Evolutionary conservation across 2,329 filamentous ascomycete species (phyloP), one percentile per base, ranked within the genome.

Genomic region (Hymenoscyphus scutula): DNA sequence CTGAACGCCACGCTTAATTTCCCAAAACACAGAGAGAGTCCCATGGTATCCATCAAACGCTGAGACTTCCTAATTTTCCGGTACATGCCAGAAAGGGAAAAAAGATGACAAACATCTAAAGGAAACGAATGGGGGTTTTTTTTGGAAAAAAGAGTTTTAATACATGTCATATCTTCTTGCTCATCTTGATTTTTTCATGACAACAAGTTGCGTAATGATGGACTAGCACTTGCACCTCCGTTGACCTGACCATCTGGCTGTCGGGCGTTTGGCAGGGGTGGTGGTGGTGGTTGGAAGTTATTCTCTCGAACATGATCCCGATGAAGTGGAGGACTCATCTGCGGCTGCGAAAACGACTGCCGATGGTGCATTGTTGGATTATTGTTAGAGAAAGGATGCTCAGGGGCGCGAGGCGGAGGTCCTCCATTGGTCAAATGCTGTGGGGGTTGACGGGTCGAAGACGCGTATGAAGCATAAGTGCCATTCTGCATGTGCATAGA

Each of bases 151-250:
- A 15, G n/a, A 8, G n/a, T 13, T 30, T 29, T 54, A 32, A 30
- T 54, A 32, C 29, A 54, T n/a, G 17, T 54, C 53, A 29, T 54
- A 11, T 54, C 53, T 54, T 51, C 45, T 51, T 23, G 7, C 11
- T 51, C 45, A 51, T 23, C 34, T 37, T 51, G 10, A 51, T 51
- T 51, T 19, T 11, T 51, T 77, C 76, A 91, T 56, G 85, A 89
- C 60, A 93, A 80, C 56, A 93, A 76, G 70, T 93, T 92, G 69
- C 87, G 85, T 65, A 93, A 75, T 10, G 89, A 92, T 11, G 90
- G 89, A 71, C 87, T 92, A 17, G 89, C 89, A 70, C 90, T 61
- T 23, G 64, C 61, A 15, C 64, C 41, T 62, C 58, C 67, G 13
- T 80, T 75, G 51, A 80, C 77, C 56, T 81, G 77, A 25, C 64